Conservation (phyloP, 805 yeast species). For the Yamadazyma ubonensis region DNA sequence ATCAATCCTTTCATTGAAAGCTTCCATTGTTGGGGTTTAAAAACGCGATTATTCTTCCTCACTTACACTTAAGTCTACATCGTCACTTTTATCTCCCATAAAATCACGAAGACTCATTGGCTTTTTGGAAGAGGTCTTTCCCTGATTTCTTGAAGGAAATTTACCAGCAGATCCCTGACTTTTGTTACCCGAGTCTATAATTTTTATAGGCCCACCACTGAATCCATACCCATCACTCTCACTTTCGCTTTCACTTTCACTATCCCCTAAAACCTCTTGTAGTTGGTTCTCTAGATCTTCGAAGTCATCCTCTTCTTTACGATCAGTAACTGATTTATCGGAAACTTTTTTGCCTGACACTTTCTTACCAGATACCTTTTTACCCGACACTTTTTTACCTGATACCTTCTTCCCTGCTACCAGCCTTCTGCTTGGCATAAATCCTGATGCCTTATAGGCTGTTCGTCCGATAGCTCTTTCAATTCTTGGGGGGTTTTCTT, state of each 20-base stretch:
- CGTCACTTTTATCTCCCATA: constrained; percentile 28
- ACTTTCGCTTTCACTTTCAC: constrained; percentile 11
- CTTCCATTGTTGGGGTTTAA: no score
- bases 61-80: constrained; percentile 34
- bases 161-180: no score
- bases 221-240: not conserved
- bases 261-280: constrained; percentile 38
- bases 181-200: constrained; percentile 7
- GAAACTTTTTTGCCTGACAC: not conserved
- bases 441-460: not conserved
- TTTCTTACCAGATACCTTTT: not conserved
- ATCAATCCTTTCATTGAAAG: no score
- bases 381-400: constrained; percentile 5
- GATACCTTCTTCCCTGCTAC: constrained; percentile 6
- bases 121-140: constrained; percentile 12
- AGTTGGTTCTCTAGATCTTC: constrained; percentile 44
- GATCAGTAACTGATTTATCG: not conserved
- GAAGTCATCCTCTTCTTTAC: constrained; percentile 33
- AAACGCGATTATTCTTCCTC: constrained; percentile 25
- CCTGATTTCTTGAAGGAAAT: not conserved
- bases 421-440: not conserved
- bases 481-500: no score
- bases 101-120: constrained; percentile 43
- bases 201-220: constrained; percentile 12
- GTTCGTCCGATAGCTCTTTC: no score